These are phyloP conservation scores for Suillus variegatus DNA, from an alignment of 768 basidiomycete species.

Conservation along the genomic window DNA sequence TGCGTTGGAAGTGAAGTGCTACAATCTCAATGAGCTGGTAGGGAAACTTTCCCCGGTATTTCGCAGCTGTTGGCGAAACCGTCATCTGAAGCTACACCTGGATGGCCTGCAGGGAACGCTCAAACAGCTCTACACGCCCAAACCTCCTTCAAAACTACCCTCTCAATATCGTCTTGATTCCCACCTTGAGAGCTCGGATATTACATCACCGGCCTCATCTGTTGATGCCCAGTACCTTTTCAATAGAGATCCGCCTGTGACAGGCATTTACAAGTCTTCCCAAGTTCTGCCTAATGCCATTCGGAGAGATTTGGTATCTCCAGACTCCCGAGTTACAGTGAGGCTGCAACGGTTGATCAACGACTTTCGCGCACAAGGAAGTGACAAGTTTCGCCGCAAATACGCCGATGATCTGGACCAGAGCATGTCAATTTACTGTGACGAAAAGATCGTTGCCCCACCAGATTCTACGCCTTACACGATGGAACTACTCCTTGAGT, in stretches of 20 bases:
- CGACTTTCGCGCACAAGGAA: neutral
- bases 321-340: neutral
- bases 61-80: neutral
- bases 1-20: neutral
- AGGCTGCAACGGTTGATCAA: conserved; percentile 13
- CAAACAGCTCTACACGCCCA: neutral
- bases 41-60: neutral
- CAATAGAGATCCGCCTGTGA: conserved; percentile 8
- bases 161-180: neutral
- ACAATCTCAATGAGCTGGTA: neutral
- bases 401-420: conserved; percentile 14
- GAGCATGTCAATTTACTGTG: neutral
- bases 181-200: neutral
- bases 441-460: neutral
- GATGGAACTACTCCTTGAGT: neutral
- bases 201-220: neutral
- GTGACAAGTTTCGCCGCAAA: conserved; percentile 10
- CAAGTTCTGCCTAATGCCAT: neutral
- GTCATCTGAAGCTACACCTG: neutral
- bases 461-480: neutral
- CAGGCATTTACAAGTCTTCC: neutral
- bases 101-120: neutral
- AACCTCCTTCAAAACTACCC: neutral
- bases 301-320: neutral
- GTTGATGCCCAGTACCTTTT: conserved; percentile 5